phyloP scores from a whole-genome alignment of 371 early-diverging fungal genomes.

The Mortierella sp. region DNA sequence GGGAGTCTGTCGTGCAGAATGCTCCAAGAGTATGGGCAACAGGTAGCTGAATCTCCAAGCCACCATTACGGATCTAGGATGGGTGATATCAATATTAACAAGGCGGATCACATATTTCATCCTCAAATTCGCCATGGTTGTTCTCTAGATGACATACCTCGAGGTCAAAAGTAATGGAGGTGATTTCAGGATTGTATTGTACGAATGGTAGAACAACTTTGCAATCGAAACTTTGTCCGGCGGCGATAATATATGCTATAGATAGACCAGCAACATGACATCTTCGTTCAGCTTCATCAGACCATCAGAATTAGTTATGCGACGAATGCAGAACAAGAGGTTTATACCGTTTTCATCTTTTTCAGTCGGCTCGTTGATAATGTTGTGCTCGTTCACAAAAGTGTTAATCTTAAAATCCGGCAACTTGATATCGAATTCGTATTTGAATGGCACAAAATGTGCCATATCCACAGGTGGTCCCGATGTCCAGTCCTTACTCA shows the following conservation, averaged over 20 bases:
- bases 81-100: not conserved
- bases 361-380: slow-evolving; percentile 83
- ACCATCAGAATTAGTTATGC: not conserved
- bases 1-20: slow-evolving; percentile 70
- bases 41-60: slow-evolving; percentile 71
- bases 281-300: not conserved
- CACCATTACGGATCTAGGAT: slow-evolving; percentile 63
- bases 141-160: slow-evolving; percentile 53
- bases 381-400: slow-evolving; percentile 86
- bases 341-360: slow-evolving; percentile 82
- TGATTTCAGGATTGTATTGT: slow-evolving; percentile 69
- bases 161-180: slow-evolving; percentile 68
- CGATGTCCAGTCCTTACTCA: slow-evolving; percentile 81
- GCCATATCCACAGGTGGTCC: slow-evolving; percentile 67
- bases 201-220: slow-evolving; percentile 71
- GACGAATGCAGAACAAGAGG: not conserved
- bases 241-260: slow-evolving; percentile 72
- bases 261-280: not conserved
- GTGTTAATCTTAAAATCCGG: slow-evolving; percentile 70
- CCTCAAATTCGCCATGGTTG: not conserved
- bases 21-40: slow-evolving; percentile 80
- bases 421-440: slow-evolving; percentile 67
- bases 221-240: slow-evolving; percentile 59
- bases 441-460: slow-evolving; percentile 80
- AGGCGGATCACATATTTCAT: not conserved